Conservation (phyloP, 2,329 filamentous ascomycete genomes). For the Geosmithia flava region DNA sequence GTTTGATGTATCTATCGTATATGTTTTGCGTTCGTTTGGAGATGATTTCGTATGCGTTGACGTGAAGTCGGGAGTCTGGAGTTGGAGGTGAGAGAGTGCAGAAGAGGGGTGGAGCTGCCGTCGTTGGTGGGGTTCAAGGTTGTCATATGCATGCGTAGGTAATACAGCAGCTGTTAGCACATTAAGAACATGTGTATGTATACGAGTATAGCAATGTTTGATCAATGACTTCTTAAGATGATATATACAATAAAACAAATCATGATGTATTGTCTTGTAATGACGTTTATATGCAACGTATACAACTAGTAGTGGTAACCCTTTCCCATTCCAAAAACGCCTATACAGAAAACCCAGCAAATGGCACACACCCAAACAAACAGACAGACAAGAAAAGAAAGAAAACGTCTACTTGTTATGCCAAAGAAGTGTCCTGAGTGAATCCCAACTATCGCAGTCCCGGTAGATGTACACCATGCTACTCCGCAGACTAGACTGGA, state of each 20-base stretch:
- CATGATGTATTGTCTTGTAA: background rate
- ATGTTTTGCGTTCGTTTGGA: background rate
- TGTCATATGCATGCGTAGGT: background rate
- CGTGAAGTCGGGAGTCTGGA: too few relatives aligned
- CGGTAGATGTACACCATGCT: conserved; percentile 98
- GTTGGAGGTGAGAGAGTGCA: background rate
- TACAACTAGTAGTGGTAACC: background rate
- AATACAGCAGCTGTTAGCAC: background rate
- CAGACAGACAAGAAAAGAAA: background rate
- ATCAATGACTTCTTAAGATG: background rate
- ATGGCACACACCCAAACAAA: background rate
- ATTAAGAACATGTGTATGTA: background rate
- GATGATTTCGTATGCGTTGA: too few relatives aligned
- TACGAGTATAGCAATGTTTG: background rate
- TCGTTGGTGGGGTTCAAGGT: background rate
- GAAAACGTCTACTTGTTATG: conserved; percentile 52
- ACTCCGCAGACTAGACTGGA: conserved; percentile 82
- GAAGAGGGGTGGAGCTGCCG: background rate
- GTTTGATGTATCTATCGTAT: background rate
- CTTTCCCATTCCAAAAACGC: background rate
- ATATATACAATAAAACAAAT: background rate
- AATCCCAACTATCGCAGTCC: conserved; percentile 84
- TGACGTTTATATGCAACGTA: background rate
- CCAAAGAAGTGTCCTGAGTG: conserved; percentile 70
- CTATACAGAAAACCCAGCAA: background rate